phyloP scores from a whole-genome alignment of 2,329 filamentous ascomycete species.

The Trichoderma sp. region DNA sequence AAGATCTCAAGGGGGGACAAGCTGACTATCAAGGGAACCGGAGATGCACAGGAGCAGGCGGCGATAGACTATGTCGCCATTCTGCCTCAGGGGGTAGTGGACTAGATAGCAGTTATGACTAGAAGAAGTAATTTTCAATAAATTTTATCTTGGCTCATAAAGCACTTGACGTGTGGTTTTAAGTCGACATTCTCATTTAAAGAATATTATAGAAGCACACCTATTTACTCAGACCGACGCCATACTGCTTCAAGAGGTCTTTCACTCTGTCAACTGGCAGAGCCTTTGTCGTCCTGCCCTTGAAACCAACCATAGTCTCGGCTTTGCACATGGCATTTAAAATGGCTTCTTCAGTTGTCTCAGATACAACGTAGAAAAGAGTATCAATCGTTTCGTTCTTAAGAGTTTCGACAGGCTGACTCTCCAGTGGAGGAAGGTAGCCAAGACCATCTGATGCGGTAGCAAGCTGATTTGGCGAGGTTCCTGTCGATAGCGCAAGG shows the following conservation, averaged over 20 bases:
- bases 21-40: neutral
- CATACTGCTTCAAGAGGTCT: neutral
- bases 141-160: neutral
- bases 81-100: slow-evolving; percentile 55
- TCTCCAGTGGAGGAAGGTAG: neutral
- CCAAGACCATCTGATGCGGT: neutral
- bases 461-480: neutral
- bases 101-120: slow-evolving; percentile 37
- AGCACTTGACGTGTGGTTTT: neutral
- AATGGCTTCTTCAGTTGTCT: neutral
- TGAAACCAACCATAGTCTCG: neutral
- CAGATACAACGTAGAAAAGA: neutral
- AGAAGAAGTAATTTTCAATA: neutral
- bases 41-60: slow-evolving; percentile 58
- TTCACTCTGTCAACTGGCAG: neutral
- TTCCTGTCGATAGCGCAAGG: neutral
- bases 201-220: neutral
- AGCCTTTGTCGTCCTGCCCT: neutral
- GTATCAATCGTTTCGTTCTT: neutral
- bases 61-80: slow-evolving; percentile 66
- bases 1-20: neutral
- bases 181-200: neutral
- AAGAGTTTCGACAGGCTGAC: neutral
- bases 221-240: neutral
- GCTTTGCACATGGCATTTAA: neutral